Evolutionary conservation across 73 alveolate species (phyloP), one percentile per base, ranked within the genome.

Genomic region (Symbiodinium pilosum): DNA sequence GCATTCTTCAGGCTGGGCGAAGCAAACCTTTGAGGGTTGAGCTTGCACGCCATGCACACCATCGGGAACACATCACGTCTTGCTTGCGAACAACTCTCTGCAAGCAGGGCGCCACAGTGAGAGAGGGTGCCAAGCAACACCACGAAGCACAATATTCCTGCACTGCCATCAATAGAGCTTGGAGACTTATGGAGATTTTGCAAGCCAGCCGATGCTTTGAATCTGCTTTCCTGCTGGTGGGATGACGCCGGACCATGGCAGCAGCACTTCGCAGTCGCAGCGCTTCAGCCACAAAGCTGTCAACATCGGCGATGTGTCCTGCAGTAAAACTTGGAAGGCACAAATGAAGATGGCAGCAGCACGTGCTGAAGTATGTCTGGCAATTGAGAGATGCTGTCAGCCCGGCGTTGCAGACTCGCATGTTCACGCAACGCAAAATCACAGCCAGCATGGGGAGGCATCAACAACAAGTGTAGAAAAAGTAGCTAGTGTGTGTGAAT

Each of bases 211-310:
- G 75, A 56, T 16, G 75, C 3, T 47, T 11, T 56, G 75, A 56
- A 56, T 56, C 26, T 56, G 75, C 38, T 18, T 26, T 20, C 95
- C 95, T 88, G 97, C 97, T 91, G 54, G 51, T 91, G 47, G 97
- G 97, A 38, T 91, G 97, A n/a, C 97, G 97, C 54, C 88, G 47
- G 81, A 91, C 97, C 97, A 91, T 91, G 20, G 88, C 97, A 30
- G n/a, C 16, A 5, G 97, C 97, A 24, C 88, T 69, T 40, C 97
- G 88, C 28, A 91, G 97, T 54, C 88, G 87, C 21, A 47, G 88
- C 12, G 88, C 97, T 75, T 64, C 42, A 28, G 75, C 44, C 42
- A 54, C 28, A 51, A 88, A 88, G 71, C 38, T 59, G 36, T 68
- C 43, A n/a, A n/a, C n/a, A n/a, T n/a, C n/a, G n/a, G n/a, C n/a